A percentile compares a stretch with the other conserved stretches of the same genome.
These are phyloP conservation scores for Alternaria panax DNA, from an alignment of 2,329 filamentous ascomycete genomes.

Conservation along the genomic window DNA sequence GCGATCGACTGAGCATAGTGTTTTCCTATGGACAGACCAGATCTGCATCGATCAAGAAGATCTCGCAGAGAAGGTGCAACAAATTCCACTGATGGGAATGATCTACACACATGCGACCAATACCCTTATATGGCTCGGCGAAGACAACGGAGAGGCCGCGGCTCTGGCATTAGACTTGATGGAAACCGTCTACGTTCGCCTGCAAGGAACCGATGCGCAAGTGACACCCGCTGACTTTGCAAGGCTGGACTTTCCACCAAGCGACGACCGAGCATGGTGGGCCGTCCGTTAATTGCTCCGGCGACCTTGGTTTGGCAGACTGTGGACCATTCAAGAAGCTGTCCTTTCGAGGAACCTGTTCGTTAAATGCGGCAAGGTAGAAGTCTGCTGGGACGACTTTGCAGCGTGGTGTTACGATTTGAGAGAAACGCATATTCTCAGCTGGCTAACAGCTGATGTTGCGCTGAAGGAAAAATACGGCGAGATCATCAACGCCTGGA, in stretches of 20 bases:
- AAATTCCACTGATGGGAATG: slow-evolving; percentile 36
- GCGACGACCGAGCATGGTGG: slow-evolving; percentile 19
- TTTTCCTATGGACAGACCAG: slow-evolving; percentile 38
- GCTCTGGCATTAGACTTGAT: slow-evolving; percentile 25
- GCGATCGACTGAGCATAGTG: slow-evolving; percentile 21
- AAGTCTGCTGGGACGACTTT: slow-evolving; percentile 31
- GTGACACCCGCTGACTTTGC: slow-evolving; percentile 26
- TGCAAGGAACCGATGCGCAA: slow-evolving; percentile 24
- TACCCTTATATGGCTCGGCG: slow-evolving; percentile 40
- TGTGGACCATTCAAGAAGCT: slow-evolving; percentile 39
- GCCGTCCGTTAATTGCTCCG: slow-evolving; percentile 24
- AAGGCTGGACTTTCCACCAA: slow-evolving; percentile 23
- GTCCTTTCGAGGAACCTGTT: slow-evolving; percentile 26
- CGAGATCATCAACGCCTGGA: background rate
- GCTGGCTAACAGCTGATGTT: slow-evolving; percentile 13
- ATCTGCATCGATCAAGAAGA: slow-evolving; percentile 26
- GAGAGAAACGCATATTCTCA: slow-evolving; percentile 17
- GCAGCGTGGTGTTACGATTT: slow-evolving; percentile 26
- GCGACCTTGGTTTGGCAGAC: slow-evolving; percentile 30
- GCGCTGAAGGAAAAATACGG: slow-evolving; percentile 8
- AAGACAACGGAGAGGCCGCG: slow-evolving; percentile 24
- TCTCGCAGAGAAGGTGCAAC: slow-evolving; percentile 29
- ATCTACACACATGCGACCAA: slow-evolving; percentile 36
- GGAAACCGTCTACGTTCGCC: slow-evolving; percentile 17
- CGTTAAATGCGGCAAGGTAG: slow-evolving; percentile 26